Evolutionary conservation across 1,139 yeast species (phyloP).

Genomic region (Geotrichum carabidarum): DNA sequence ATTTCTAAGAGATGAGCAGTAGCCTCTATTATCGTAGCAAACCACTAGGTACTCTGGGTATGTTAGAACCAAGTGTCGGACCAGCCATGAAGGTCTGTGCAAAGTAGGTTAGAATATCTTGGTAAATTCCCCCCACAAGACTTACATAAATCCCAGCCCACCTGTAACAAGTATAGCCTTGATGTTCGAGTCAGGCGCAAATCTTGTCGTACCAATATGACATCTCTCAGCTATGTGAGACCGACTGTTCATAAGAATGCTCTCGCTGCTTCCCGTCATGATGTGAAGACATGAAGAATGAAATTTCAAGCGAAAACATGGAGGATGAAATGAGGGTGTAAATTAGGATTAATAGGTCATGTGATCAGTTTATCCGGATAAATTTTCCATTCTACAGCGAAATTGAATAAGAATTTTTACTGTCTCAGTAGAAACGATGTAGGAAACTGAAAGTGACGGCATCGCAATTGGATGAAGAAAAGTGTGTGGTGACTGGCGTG

Average conservation of each 20-base stretch:
- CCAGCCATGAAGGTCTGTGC: conserved; percentile 45
- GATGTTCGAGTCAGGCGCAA: conserved; percentile 25
- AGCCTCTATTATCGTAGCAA: conserved; percentile 49
- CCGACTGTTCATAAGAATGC: background rate
- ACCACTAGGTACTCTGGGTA: conserved; percentile 43
- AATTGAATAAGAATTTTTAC: too few species aligned
- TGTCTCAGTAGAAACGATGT: too few species aligned
- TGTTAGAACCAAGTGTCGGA: conserved; percentile 39
- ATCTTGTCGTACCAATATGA: conserved; percentile 22
- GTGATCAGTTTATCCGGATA: too few species aligned
- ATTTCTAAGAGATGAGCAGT: conserved; percentile 31
- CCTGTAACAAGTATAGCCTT: conserved; percentile 47
- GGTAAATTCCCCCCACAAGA: background rate
- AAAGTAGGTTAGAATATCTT: background rate
- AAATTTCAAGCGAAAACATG: too few species aligned
- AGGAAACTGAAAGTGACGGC: too few species aligned
- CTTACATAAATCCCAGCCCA: conserved; percentile 54
- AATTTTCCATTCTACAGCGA: too few species aligned
- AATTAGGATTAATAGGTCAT: too few species aligned
- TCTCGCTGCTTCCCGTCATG: background rate
- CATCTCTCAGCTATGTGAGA: background rate
- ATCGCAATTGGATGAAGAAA: too few species aligned
- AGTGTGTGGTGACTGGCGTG: too few species aligned
- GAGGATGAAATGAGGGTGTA: too few species aligned
- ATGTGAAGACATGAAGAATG: background rate